These are phyloP conservation scores for Xylaria cubensis DNA, from an alignment of 495 filamentous ascomycete genomes.

Conservation along the genomic window DNA sequence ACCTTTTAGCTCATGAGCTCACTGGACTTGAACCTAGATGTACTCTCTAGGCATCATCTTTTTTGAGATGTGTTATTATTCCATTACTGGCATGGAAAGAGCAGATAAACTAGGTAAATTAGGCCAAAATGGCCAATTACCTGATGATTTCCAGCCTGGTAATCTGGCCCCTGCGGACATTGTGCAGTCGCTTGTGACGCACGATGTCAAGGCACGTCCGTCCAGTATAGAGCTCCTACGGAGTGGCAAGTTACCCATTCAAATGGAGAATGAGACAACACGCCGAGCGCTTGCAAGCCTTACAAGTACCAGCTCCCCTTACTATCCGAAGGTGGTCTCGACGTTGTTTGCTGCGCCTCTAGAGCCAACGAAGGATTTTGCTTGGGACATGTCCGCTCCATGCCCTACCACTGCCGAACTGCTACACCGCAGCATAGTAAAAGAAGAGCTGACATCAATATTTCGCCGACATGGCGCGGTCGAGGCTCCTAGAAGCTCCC, in stretches of 20 bases:
- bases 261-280: slow-evolving; percentile 91
- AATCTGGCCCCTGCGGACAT: slow-evolving; percentile 77
- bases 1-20: neutral
- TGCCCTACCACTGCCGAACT: slow-evolving; percentile 63
- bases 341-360: slow-evolving; percentile 76
- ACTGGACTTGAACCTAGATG: slow-evolving; percentile 65
- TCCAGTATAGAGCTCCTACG: slow-evolving; percentile 84
- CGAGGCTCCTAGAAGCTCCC: slow-evolving; percentile 71
- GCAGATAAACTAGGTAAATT: slow-evolving; percentile 75
- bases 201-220: slow-evolving; percentile 80
- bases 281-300: slow-evolving; percentile 79
- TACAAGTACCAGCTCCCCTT: slow-evolving; percentile 81
- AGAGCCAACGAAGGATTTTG: slow-evolving; percentile 80
- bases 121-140: slow-evolving; percentile 70
- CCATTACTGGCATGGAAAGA: slow-evolving; percentile 88
- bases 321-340: slow-evolving; percentile 86
- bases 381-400: slow-evolving; percentile 77
- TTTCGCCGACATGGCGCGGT: slow-evolving; percentile 94
- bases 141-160: slow-evolving; percentile 73
- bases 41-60: slow-evolving; percentile 97
- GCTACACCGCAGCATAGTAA: slow-evolving; percentile 75
- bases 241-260: slow-evolving; percentile 85
- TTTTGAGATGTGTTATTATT: slow-evolving; percentile 92
- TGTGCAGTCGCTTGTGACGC: slow-evolving; percentile 78
- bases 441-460: slow-evolving; percentile 74